Evolutionary conservation across 2,329 filamentous ascomycete species (phyloP).

Genomic region (Fusarium transvaalense): DNA sequence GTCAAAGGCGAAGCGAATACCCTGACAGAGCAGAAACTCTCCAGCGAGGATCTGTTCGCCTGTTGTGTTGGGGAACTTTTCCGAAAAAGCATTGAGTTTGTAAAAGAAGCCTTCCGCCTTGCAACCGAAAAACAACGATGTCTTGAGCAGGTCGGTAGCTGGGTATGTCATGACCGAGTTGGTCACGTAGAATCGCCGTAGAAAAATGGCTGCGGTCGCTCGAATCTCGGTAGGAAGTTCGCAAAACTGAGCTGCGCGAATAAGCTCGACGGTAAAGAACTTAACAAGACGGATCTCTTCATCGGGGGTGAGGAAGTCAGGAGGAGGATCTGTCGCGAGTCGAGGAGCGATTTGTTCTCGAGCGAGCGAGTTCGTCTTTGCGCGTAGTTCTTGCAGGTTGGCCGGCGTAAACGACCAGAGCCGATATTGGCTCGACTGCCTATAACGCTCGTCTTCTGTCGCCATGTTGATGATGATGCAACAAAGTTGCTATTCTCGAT

Average conservation of each 20-base stretch:
- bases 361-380: constrained; percentile 83
- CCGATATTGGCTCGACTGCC: constrained; percentile 88
- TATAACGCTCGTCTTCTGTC: constrained; percentile 91
- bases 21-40: constrained; percentile 93
- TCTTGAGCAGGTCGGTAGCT: constrained; percentile 88
- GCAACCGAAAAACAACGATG: constrained; percentile 90
- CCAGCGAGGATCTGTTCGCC: constrained; percentile 88
- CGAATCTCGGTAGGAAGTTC: constrained; percentile 65
- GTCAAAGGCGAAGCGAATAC: constrained; percentile 92
- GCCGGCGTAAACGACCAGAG: constrained; percentile 91
- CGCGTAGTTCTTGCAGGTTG: constrained; percentile 77
- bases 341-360: constrained; percentile 69
- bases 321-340: constrained; percentile 66
- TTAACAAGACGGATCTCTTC: constrained; percentile 87
- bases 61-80: constrained; percentile 76
- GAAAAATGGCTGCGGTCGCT: constrained; percentile 84
- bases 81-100: constrained; percentile 72
- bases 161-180: constrained; percentile 98
- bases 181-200: constrained; percentile 94
- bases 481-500: constrained; percentile 3
- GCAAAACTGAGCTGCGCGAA: constrained; percentile 68
- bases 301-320: constrained; percentile 84
- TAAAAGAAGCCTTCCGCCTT: constrained; percentile 91
- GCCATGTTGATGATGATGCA: constrained; percentile 64
- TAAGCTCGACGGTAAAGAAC: constrained; percentile 75